Evolutionary conservation across 768 basidiomycete species (phyloP).

Genomic region (Naganishia kalamii): DNA sequence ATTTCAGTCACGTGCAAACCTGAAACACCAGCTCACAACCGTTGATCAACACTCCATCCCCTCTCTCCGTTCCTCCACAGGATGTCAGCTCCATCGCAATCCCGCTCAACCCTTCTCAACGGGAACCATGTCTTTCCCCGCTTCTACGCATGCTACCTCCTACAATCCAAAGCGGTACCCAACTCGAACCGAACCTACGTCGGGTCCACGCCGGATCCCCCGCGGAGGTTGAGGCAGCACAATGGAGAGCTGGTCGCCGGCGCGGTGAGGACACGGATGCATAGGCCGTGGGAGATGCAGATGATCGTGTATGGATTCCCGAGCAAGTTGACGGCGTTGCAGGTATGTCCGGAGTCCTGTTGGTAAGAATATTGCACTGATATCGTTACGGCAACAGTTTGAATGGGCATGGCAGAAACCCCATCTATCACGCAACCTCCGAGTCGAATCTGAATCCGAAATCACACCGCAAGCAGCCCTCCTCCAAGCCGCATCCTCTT

Average conservation of each 20-base stretch:
- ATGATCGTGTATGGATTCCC: constrained; percentile 79
- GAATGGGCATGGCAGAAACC: constrained; percentile 83
- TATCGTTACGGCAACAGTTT: constrained; percentile 53
- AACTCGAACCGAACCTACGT: constrained; percentile 35
- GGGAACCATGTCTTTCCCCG: constrained; percentile 47
- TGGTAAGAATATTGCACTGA: neutral
- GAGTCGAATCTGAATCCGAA: neutral
- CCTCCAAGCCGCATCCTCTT: constrained; percentile 17
- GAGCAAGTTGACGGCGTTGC: constrained; percentile 62
- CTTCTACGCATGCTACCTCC: constrained; percentile 78
- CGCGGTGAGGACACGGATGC: constrained; percentile 50
- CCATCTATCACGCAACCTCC: constrained; percentile 60
- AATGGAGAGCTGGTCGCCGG: constrained; percentile 71
- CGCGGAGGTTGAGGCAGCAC: constrained; percentile 57
- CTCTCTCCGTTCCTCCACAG: neutral
- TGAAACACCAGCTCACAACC: constrained; percentile 17
- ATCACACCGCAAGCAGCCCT: constrained; percentile 6
- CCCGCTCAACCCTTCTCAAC: constrained; percentile 35
- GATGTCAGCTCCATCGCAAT: neutral
- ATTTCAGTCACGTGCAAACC: neutral
- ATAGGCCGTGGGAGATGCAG: constrained; percentile 55
- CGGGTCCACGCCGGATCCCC: constrained; percentile 49
- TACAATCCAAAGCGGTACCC: constrained; percentile 52
- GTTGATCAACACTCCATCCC: neutral
- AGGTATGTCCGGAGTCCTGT: constrained; percentile 31